Evolutionary conservation across 441 rosid species (phyloP), one percentile per base, ranked within the genome.

Genomic region (Adansonia grandidieri): DNA sequence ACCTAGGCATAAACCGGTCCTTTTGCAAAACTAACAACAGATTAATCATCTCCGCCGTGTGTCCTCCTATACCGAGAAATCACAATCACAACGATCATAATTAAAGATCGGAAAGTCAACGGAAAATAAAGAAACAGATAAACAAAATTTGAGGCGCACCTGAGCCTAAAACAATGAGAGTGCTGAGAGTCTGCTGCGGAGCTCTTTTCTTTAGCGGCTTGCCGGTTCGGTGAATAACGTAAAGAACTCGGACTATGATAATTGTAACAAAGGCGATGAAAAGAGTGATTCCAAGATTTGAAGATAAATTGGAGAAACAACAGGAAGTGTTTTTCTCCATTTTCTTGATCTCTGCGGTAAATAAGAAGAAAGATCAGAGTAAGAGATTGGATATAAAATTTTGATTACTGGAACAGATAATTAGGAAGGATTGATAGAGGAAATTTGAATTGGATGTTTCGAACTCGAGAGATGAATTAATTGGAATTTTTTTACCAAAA

Each of bases 31-130:
- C 88, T 69, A 88, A 87, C 82, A 92, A 81, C 40, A 96, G 87
- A 81, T 91, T 88, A 80, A 94, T 85, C 95, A 95, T 96, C 91
- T 96, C 97, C 42, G 99, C 97, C 1, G 97, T 93, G 82, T 96
- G 99, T 6, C 99, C 99, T 8, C 98, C 97, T 93, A 40, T 72
- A 54, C 48, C 73, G 76, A 74, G n/a, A 75, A 60, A 75, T 62
- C 77, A 74, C 10, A 83, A n/a, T 0, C 9, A 13, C 65, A 68
- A 28, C 73, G 19, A 50, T 24, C 40, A 58, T 5, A 24, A 56
- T 5, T 9, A 45, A 69, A 69, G 10, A 42, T 28, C 24, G 14
- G 28, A 68, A 70, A 62, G 17, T 42, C 14, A 22, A 44, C 10
- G 13, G 44, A 37, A 62, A 64, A 48, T 9, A 47, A 45, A 13